Conservation (phyloP, 768 basidiomycete genomes). For the Lentinula sp. region DNA sequence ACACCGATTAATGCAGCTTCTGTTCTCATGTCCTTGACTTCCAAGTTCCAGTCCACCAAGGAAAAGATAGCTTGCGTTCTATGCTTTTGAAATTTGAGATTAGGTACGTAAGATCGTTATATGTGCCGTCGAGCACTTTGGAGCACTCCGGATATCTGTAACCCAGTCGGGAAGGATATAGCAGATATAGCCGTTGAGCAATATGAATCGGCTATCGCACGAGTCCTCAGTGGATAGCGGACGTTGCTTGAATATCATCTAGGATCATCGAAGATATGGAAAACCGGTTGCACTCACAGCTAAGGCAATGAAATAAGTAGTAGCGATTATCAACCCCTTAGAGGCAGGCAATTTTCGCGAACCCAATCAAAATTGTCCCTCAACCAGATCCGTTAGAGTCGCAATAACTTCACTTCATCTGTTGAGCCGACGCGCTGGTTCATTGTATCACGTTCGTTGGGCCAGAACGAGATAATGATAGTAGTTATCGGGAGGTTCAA, state of each 20-base stretch:
- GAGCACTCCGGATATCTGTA: neutral
- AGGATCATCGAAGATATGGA: neutral
- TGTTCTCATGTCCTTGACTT: neutral
- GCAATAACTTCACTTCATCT: constrained; percentile 85
- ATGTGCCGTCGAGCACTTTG: neutral
- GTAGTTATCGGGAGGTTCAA: neutral
- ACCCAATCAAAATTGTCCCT: constrained; percentile 75
- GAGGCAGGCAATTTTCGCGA: constrained; percentile 62
- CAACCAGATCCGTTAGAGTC: constrained; percentile 71
- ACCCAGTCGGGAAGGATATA: neutral
- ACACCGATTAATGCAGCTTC: neutral
- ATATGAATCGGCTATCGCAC: neutral
- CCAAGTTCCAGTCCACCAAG: neutral
- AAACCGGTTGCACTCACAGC: neutral
- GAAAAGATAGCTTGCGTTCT: neutral
- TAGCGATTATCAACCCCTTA: constrained; percentile 63
- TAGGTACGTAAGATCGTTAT: neutral
- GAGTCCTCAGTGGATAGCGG: neutral
- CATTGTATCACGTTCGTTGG: constrained; percentile 91
- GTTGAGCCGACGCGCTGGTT: constrained; percentile 86
- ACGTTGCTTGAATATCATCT: neutral
- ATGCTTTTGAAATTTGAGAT: neutral
- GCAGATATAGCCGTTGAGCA: neutral
- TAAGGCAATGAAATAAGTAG: neutral
- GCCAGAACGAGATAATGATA: constrained; percentile 2